Base-by-base conservation (phyloP, 1,284 basidiomycete genomes). In the Agaricales sp. region DNA sequence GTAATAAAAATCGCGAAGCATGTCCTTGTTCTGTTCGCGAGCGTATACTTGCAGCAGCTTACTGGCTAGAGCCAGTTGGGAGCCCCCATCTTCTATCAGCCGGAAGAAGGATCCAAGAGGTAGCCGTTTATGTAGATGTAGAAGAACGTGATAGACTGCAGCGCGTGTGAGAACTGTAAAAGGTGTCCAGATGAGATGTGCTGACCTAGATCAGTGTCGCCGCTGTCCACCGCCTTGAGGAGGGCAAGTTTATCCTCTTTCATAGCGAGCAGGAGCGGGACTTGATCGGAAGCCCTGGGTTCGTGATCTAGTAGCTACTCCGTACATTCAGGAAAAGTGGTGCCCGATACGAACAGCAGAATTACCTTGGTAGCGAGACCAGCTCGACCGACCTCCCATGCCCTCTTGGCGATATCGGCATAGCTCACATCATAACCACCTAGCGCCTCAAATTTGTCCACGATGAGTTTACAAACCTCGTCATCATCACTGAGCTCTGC, bases 1-100 rank as follows among this genome's bases (percentile, higher is more conserved):
- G 62, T 95, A 99, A 67, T 95, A 99, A 64, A 96, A 98, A 63
- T 99, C 93, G 14, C 90, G 76, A 12, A 98, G 70, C 77, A 99
- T 85, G 54, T 93, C 92, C 44, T 85, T 71, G 61, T 98, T 92
- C 59, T 91, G 87, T 60, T 93, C 87, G 35, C 86, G 73, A 1
- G 91, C 92, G 62, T 94, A 96, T 0, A 92, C 87, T 60, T 93
- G 85, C 26, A 95, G 71, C 6, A 95, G 67, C 51, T 64, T 82
- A 63, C 69, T 86, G 0, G 92, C 93, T 19, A 78, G 80, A 1
- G 76, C 77, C 2, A 93, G 77, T 26, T 73, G 70, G 14, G 80
- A 71, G 2, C 90, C 88, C 6, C 87, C 88, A 52, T 92, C 90
- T 65, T 99, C 94, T 41, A 99, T 82, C 19, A 98, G 74, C 13